These are phyloP conservation scores for Fusarium sp. DNA, from an alignment of 2,329 filamentous ascomycete genomes.

Conservation along the genomic window DNA sequence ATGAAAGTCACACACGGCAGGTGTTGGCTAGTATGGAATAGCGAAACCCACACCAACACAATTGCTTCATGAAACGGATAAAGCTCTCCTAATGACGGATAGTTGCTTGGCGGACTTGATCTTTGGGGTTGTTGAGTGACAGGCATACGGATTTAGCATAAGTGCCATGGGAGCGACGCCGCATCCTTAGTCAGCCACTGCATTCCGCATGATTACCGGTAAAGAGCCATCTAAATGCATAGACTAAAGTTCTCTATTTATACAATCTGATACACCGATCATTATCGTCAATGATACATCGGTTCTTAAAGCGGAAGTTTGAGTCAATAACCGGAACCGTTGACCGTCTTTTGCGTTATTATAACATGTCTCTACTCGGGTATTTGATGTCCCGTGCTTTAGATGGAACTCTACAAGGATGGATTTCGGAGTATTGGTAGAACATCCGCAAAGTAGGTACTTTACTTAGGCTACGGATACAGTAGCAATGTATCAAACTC, in stretches of 20 bases:
- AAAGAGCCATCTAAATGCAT: background rate
- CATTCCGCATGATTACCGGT: background rate
- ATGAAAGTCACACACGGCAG: background rate
- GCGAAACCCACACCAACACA: background rate
- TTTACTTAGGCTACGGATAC: too few relatives aligned
- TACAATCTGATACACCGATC: background rate
- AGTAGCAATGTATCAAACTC: constrained; percentile 18
- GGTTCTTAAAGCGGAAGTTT: background rate
- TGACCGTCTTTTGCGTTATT: constrained; percentile 12
- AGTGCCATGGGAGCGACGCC: background rate
- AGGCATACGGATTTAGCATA: background rate
- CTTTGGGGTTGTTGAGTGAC: background rate
- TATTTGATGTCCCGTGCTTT: background rate
- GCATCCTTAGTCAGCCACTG: background rate
- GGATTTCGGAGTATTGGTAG: constrained; percentile 4
- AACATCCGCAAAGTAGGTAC: background rate
- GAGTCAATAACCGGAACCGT: background rate
- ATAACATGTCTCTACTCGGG: background rate
- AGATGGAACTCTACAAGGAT: constrained; percentile 11
- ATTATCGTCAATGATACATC: background rate
- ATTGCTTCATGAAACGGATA: background rate
- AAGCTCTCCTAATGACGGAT: background rate
- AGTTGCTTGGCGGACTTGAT: background rate
- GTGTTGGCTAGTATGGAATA: background rate
- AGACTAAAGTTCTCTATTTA: background rate